Conservation (phyloP, 2,329 filamentous ascomycete species). For the Aspergillus awamori region DNA sequence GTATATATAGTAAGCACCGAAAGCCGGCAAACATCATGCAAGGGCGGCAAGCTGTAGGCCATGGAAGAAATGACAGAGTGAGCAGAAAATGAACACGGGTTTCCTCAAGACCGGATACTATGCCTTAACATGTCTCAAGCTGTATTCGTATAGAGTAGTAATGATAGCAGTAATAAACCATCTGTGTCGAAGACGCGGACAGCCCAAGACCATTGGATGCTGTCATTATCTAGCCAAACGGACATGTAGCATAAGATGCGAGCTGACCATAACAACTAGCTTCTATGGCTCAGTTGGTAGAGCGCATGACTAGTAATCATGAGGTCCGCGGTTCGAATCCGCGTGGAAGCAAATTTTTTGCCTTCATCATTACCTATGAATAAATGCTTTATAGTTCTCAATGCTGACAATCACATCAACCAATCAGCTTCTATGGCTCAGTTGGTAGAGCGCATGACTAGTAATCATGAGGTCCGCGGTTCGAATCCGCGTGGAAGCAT, state of each 20-base stretch:
- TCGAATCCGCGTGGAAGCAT: not conserved
- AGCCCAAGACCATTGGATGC: too few relatives aligned
- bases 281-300: not conserved
- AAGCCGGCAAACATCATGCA: too few relatives aligned
- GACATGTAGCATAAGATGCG: not conserved
- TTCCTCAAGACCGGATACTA: too few relatives aligned
- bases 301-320: conserved; percentile 1
- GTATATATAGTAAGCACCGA: too few relatives aligned
- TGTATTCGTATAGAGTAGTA: too few relatives aligned
- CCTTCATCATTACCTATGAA: not conserved
- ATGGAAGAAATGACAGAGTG: too few relatives aligned
- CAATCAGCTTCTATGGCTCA: not conserved
- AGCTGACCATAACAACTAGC: not conserved
- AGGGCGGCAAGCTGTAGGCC: too few relatives aligned
- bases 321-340: not conserved
- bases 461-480: conserved; percentile 1
- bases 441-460: conserved; percentile 1
- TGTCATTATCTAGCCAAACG: too few relatives aligned
- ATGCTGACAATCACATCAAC: not conserved
- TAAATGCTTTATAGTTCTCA: not conserved
- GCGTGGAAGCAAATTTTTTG: not conserved
- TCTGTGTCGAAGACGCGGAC: too few relatives aligned
- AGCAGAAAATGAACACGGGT: too few relatives aligned
- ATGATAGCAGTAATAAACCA: too few relatives aligned
- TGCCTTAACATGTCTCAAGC: too few relatives aligned